Percentiles rank a stretch among this genome's conserved stretches.
Conservation (phyloP, 2,329 filamentous ascomycete species). For the Fusarium sambucinum region DNA sequence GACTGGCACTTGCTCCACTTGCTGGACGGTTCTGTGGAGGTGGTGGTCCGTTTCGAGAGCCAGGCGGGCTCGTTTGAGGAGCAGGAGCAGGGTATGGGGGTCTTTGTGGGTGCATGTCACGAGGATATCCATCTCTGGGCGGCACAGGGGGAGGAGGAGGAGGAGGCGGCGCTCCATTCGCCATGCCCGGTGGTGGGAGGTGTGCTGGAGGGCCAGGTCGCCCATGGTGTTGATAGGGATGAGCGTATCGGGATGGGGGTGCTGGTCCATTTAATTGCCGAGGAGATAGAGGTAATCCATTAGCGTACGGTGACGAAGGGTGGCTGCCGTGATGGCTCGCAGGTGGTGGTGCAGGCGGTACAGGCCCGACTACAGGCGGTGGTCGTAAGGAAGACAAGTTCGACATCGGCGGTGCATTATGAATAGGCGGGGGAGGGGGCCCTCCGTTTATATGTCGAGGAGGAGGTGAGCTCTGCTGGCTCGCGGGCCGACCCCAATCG, state of each 20-base stretch:
- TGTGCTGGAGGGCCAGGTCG: constrained; percentile 40
- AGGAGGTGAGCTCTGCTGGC: constrained; percentile 62
- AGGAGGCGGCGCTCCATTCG: constrained; percentile 40
- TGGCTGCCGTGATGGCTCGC: constrained; percentile 57
- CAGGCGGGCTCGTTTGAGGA: constrained; percentile 60
- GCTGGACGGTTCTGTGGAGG: constrained; percentile 56
- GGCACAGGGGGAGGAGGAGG: constrained; percentile 16
- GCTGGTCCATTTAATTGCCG: constrained; percentile 59
- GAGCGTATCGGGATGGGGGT: constrained; percentile 57
- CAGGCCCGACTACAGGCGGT: constrained; percentile 59
- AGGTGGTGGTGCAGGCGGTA: constrained; percentile 56
- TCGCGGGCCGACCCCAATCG: constrained; percentile 65
- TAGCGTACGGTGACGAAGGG: constrained; percentile 53
- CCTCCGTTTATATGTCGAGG: constrained; percentile 65
- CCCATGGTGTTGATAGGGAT: constrained; percentile 51
- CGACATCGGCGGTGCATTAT: constrained; percentile 49
- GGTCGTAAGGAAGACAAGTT: constrained; percentile 62
- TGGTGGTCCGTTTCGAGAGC: constrained; percentile 56
- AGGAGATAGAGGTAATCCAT: constrained; percentile 63
- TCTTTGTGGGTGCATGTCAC: constrained; percentile 57
- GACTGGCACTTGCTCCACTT: constrained; percentile 80
- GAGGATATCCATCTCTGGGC: constrained; percentile 55
- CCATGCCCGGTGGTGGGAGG: constrained; percentile 6
- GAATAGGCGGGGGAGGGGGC: constrained; percentile 42
- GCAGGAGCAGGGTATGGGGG: constrained; percentile 58